Conservation (phyloP, 306 rosid genomes). For the Casuarina cunninghamiana region DNA sequence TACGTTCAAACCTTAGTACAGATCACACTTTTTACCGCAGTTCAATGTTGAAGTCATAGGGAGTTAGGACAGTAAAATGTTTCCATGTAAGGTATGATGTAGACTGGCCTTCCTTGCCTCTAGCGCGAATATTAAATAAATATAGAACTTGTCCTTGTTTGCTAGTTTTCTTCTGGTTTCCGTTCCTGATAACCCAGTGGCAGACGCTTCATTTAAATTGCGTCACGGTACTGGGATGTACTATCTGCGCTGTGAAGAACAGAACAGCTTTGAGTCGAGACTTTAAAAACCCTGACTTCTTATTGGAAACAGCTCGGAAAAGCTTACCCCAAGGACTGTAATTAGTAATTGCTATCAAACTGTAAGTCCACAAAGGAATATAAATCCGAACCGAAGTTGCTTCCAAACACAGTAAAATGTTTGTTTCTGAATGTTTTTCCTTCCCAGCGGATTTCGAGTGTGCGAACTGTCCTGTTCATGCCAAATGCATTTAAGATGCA, state of each 20-base stretch:
- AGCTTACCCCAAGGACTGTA: constrained; percentile 1
- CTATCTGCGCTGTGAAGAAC: constrained; percentile 41
- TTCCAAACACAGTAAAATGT: constrained; percentile 8
- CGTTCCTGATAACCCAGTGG: constrained; percentile 41
- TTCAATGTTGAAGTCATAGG: neutral
- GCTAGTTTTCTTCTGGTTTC: constrained; percentile 2
- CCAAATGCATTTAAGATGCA: constrained; percentile 41
- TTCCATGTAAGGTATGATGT: constrained; percentile 11
- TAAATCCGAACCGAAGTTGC: constrained; percentile 22
- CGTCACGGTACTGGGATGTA: constrained; percentile 51
- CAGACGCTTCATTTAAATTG: constrained; percentile 60
- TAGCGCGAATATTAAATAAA: neutral
- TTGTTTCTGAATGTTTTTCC: constrained; percentile 20
- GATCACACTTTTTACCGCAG: neutral
- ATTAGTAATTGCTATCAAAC: neutral
- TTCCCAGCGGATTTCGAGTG: constrained; percentile 16
- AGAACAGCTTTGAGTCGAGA: constrained; percentile 43
- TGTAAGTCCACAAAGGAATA: neutral
- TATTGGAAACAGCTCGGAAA: constrained; percentile 17
- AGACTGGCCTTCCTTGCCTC: neutral
- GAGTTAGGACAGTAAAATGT: too few species aligned
- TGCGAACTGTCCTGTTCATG: constrained; percentile 29
- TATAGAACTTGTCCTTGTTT: neutral
- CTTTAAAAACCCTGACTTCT: constrained; percentile 21
- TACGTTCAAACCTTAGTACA: neutral